Evolutionary conservation across 345 rosid species (phyloP).

Genomic region (Eucalyptus cladocalyx): DNA sequence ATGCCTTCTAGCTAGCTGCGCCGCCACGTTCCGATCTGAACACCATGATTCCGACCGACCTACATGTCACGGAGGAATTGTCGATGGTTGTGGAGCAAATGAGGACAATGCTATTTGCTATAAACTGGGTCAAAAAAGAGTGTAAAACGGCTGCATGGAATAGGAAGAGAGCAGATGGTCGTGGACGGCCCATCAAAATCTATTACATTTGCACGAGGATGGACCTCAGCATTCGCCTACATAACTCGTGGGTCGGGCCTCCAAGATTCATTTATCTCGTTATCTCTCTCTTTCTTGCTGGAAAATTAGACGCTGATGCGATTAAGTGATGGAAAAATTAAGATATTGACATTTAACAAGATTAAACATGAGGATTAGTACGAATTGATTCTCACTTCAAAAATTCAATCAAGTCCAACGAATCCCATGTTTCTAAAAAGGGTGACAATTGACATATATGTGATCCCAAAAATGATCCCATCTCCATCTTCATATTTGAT

Average conservation of each 20-base stretch:
- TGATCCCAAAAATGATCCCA: neutral
- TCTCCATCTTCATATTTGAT: neutral
- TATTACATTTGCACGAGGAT: neutral
- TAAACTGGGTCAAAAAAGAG: no score
- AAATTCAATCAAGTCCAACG: neutral
- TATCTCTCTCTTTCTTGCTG: no score
- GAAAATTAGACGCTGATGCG: neutral
- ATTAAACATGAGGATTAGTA: no score
- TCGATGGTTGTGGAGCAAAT: neutral
- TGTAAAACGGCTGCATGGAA: neutral
- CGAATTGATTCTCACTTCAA: no score
- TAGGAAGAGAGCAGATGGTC: neutral
- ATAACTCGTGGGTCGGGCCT: neutral
- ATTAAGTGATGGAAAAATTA: no score
- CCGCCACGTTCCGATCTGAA: neutral
- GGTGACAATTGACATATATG: neutral
- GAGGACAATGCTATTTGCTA: neutral
- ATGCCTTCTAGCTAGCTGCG: neutral
- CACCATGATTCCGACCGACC: neutral
- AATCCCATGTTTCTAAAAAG: neutral
- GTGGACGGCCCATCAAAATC: neutral
- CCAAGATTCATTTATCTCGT: neutral
- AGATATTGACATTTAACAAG: no score
- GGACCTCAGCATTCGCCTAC: neutral
- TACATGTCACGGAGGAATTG: neutral